Percentiles rank a stretch among this genome's conserved stretches.
These are phyloP conservation scores for Gloeophyllum trabeum DNA, from an alignment of 768 basidiomycete species.

Conservation along the genomic window DNA sequence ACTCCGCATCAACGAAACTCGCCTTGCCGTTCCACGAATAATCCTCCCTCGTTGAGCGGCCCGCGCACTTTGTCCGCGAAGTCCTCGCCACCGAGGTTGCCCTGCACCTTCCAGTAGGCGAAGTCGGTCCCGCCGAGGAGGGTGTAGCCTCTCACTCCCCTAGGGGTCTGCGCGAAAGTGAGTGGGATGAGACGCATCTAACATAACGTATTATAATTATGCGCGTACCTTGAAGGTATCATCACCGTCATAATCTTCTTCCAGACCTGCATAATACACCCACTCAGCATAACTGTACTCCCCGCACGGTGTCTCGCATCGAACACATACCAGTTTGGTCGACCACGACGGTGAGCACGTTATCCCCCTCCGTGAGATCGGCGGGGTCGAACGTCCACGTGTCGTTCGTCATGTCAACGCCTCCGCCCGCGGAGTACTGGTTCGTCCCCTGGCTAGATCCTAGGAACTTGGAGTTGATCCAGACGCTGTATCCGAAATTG, in stretches of 20 bases:
- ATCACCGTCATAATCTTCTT: constrained; percentile 13
- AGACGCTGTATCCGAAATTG: constrained; percentile 13
- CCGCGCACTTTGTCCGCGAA: constrained; percentile 18
- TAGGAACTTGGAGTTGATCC: constrained; percentile 13
- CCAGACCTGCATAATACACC: constrained; percentile 7
- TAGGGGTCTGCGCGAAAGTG: constrained; percentile 11
- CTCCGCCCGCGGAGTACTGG: constrained; percentile 9
- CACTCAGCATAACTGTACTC: neutral
- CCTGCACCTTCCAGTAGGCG: constrained; percentile 14
- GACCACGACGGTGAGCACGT: constrained; percentile 11
- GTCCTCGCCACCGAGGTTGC: constrained; percentile 16
- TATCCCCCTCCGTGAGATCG: constrained; percentile 10
- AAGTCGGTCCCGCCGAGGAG: constrained; percentile 15
- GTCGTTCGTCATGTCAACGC: constrained; percentile 9
- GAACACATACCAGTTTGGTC: constrained; percentile 14
- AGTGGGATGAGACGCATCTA: neutral
- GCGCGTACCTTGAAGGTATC: constrained; percentile 14
- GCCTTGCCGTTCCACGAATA: constrained; percentile 16
- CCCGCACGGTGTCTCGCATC: too few relatives aligned
- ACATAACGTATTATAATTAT: neutral
- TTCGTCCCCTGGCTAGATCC: constrained; percentile 12
- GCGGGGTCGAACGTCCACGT: constrained; percentile 8
- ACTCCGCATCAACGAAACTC: neutral
- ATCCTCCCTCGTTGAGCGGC: constrained; percentile 20
- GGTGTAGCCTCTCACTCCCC: constrained; percentile 17